Evolutionary conservation across 2,329 filamentous ascomycete genomes (phyloP).

Genomic region (Xylariomycetidae sp.): DNA sequence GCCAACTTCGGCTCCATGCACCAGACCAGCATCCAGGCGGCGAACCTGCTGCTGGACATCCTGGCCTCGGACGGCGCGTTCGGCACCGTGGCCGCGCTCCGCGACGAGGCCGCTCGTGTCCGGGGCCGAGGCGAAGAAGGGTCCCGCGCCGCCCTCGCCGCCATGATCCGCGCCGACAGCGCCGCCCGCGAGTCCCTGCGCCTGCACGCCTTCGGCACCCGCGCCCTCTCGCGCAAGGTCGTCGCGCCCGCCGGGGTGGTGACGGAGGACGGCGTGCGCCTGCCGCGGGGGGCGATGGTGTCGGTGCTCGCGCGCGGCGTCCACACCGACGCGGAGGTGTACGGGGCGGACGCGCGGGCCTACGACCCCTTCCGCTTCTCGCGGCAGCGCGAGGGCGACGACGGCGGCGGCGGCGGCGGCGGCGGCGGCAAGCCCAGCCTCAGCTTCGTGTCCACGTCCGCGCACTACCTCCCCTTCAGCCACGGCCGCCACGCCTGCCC

Average conservation of each 20-base stretch:
- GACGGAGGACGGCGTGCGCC: constrained; percentile 23
- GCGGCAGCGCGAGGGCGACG: constrained; percentile 24
- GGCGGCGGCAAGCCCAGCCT: constrained; percentile 6
- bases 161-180: constrained; percentile 34
- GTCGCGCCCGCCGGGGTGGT: constrained; percentile 21
- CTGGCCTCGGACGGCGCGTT: constrained; percentile 29
- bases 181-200: constrained; percentile 35
- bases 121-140: neutral
- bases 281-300: constrained; percentile 26
- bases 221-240: constrained; percentile 22
- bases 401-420: constrained; percentile 7
- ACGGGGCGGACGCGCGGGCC: constrained; percentile 27
- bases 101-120: constrained; percentile 26
- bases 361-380: constrained; percentile 37
- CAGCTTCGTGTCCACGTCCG: constrained; percentile 29
- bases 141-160: constrained; percentile 13
- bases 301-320: constrained; percentile 25
- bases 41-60: constrained; percentile 36
- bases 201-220: constrained; percentile 25
- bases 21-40: constrained; percentile 29
- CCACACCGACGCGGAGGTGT: constrained; percentile 22
- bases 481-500: constrained; percentile 34
- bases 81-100: constrained; percentile 29
- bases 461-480: constrained; percentile 22
- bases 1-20: constrained; percentile 30